These are phyloP conservation scores for Nidularia pulvinata DNA, from an alignment of 768 basidiomycete species.

Conservation along the genomic window DNA sequence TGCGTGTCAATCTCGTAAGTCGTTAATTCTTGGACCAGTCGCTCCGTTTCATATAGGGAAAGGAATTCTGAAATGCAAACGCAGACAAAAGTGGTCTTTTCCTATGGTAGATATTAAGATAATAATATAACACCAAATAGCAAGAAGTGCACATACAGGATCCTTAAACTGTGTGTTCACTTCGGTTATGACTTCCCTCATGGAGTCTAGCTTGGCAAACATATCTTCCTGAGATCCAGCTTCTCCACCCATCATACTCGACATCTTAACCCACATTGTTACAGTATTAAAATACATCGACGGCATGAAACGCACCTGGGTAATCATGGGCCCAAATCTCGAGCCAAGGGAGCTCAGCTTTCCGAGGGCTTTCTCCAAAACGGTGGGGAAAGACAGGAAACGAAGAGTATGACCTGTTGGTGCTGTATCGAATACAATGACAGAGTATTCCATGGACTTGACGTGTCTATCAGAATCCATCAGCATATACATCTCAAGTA, in stretches of 20 bases:
- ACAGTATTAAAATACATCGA: background rate
- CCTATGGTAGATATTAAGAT: conserved; percentile 40
- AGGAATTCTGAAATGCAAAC: conserved; percentile 99
- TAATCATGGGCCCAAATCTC: conserved; percentile 96
- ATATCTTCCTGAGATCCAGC: conserved; percentile 94
- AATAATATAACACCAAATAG: background rate
- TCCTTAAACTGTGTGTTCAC: conserved; percentile 99
- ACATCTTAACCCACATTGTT: conserved; percentile 59
- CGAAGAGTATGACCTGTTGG: conserved; percentile 98
- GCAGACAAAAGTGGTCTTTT: conserved; percentile 98
- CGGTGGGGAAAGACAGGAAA: conserved; percentile 98
- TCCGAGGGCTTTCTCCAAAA: conserved; percentile 95
- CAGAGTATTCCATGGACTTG: conserved; percentile 99
- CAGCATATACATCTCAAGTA: background rate
- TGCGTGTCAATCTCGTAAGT: conserved; percentile 96
- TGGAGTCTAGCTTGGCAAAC: conserved; percentile 97
- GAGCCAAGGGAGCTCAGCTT: conserved; percentile 95
- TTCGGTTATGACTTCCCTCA: conserved; percentile 97
- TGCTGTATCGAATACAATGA: conserved; percentile 99
- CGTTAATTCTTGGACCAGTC: conserved; percentile 95
- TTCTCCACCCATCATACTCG: conserved; percentile 94
- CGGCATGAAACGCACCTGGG: conserved; percentile 46
- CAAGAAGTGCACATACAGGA: conserved; percentile 57
- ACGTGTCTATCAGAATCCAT: conserved; percentile 73
- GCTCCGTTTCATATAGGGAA: conserved; percentile 98